Evolutionary conservation across 352 stramenopile genomes (phyloP).

Genomic region (Pythium guiyangense): DNA sequence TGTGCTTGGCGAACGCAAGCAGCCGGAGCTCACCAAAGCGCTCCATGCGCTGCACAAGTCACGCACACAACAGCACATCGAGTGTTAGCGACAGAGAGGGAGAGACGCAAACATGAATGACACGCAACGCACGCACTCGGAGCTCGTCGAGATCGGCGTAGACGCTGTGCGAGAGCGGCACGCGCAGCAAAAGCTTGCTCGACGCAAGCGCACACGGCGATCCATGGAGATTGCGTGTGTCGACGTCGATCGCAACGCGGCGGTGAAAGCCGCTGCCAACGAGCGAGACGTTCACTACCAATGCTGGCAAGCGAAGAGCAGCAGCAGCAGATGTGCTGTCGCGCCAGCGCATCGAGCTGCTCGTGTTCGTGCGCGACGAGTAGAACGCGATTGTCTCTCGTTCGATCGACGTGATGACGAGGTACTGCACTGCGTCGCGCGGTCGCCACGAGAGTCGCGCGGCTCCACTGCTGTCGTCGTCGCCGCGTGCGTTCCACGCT

Average conservation of each 20-base stretch:
- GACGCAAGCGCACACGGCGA: conserved; percentile 2
- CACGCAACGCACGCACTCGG: too few species aligned
- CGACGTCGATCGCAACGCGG: conserved; percentile 27
- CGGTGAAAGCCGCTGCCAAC: conserved; percentile 44
- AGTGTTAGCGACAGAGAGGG: not conserved
- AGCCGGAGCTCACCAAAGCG: conserved; percentile 41
- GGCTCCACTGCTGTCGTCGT: not conserved
- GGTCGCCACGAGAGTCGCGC: not conserved
- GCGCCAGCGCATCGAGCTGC: not conserved
- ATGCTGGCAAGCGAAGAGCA: not conserved
- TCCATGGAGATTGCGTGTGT: conserved; percentile 7
- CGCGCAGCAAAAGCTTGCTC: conserved; percentile 22
- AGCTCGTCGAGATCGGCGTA: conserved; percentile 59
- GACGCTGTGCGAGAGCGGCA: conserved; percentile 33
- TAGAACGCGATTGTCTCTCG: not conserved
- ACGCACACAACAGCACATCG: not conserved
- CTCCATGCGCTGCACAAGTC: conserved; percentile 38
- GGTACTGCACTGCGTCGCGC: not conserved
- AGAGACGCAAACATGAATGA: not conserved
- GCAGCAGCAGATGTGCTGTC: not conserved
- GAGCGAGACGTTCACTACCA: conserved; percentile 16
- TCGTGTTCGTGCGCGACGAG: not conserved
- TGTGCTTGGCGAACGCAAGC: conserved; percentile 46
- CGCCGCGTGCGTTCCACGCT: conserved; percentile 2
- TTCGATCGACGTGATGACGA: conserved; percentile 1